A percentile compares a stretch with the other conserved stretches of the same genome.
phyloP scores from a whole-genome alignment of 257 asterid species.

The Gynochthodes officinalis region DNA sequence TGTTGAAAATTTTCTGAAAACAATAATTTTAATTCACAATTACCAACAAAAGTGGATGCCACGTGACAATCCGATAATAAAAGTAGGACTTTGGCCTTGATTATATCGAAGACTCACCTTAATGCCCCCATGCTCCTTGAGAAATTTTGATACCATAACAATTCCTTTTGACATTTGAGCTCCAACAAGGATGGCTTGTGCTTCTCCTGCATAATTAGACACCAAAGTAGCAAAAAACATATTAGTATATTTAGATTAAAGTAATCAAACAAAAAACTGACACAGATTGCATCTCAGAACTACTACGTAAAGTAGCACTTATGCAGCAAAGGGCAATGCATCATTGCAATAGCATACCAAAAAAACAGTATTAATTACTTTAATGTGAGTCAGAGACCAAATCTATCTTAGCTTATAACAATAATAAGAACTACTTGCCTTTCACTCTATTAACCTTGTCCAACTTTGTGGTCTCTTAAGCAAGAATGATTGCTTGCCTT shows the following conservation, averaged over 20 bases:
- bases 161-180: conserved; percentile 82
- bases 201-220: conserved; percentile 62
- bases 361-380: no score
- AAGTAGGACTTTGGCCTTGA: neutral
- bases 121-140: conserved; percentile 58
- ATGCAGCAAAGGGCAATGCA: neutral
- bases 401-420: no score
- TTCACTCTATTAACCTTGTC: conserved; percentile 85
- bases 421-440: conserved; percentile 41
- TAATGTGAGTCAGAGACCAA: no score
- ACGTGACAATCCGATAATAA: neutral
- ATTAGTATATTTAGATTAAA: neutral
- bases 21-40: neutral
- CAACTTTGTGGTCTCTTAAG: conserved; percentile 78
- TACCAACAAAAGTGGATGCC: neutral
- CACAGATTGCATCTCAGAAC: no score
- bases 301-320: no score
- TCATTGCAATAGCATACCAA: neutral
- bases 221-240: neutral
- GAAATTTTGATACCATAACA: conserved; percentile 60
- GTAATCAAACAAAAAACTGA: conserved; percentile 3
- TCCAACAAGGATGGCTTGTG: conserved; percentile 83
- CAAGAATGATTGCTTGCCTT: conserved; percentile 89
- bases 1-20: neutral
- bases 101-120: conserved; percentile 49